Conservation (phyloP, 305 asterid species). For the Solanum hybrid region DNA sequence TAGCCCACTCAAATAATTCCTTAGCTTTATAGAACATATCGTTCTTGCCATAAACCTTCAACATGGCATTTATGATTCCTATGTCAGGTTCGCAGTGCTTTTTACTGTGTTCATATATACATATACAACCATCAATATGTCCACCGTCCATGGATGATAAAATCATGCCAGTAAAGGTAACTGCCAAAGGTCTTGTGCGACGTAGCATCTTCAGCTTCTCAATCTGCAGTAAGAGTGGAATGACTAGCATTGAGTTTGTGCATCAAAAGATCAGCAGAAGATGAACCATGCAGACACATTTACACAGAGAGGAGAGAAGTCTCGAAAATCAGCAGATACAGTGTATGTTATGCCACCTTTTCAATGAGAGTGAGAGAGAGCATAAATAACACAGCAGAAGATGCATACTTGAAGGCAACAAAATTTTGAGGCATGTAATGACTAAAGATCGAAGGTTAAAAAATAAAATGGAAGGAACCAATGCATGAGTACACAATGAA, state of each 20-base stretch:
- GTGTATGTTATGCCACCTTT: not conserved
- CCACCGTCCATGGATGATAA: conserved; percentile 77
- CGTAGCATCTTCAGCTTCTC: conserved; percentile 47
- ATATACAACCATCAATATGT: conserved; percentile 49
- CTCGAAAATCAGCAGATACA: not conserved
- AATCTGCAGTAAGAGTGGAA: conserved; percentile 36
- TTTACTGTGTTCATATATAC: conserved; percentile 61
- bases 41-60: conserved; percentile 58
- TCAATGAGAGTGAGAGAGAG: not conserved
- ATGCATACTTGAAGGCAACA: not conserved
- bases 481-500: not conserved
- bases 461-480: not conserved
- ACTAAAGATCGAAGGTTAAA: not conserved
- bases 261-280: not conserved
- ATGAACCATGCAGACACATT: not conserved
- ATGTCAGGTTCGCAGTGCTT: conserved; percentile 44
- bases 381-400: not conserved
- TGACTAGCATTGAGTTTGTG: not conserved
- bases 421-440: not conserved
- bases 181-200: conserved; percentile 54
- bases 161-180: conserved; percentile 84
- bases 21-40: conserved; percentile 82
- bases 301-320: not conserved
- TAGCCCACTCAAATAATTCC: conserved; percentile 65
- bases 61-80: conserved; percentile 75